Base-by-base conservation (phyloP, 345 rosid genomes). In the Ceriops decandra region DNA sequence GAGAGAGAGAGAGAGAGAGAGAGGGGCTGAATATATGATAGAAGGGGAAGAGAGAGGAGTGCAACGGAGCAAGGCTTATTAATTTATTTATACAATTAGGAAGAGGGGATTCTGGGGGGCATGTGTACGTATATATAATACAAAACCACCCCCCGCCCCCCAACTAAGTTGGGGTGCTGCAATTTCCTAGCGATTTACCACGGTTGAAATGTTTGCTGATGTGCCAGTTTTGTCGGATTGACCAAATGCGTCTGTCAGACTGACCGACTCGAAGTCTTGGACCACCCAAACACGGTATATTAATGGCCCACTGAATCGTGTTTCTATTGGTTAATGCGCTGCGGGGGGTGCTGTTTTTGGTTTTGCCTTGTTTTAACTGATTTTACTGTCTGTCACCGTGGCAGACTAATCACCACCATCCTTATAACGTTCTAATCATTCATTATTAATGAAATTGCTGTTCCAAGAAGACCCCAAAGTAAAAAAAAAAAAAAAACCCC, bases 41-140 rank as follows among this genome's bases (percentile, higher is more conserved):
- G 31, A 15, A 21, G 26, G 21, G 49, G 27, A 27, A 47, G 54
- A 42, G 58, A 54, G 54, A 32, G 53, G 64, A 16, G 47, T 42
- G 47, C 0, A 42, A 2, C 16, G 47, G 47, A 11, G 47, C 49
- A 13, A 15, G 49, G 19, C 15, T 67, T 68, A 59, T 67, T 73
- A 69, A 76, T 66, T 67, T 64, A 59, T 26, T 47, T 5, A 5
- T 5, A 8, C 13, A 7, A 35, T 6, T 22, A 10, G 38, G 11
- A 17, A 10, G 16, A 6, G 33, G 64, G 70, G 57, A 11, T 51
- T 71, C 71, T 57, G 75, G 75, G 75, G 73, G 62, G 65, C 62
- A 57, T 59, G 52, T 52, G 9, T 28, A 51, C 54, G 6, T 30
- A 63, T 35, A 60, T 30, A 26, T 30, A 21, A 28, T 2, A 28